Conservation (phyloP, 768 basidiomycete species). For the Dioszegia crocea region DNA sequence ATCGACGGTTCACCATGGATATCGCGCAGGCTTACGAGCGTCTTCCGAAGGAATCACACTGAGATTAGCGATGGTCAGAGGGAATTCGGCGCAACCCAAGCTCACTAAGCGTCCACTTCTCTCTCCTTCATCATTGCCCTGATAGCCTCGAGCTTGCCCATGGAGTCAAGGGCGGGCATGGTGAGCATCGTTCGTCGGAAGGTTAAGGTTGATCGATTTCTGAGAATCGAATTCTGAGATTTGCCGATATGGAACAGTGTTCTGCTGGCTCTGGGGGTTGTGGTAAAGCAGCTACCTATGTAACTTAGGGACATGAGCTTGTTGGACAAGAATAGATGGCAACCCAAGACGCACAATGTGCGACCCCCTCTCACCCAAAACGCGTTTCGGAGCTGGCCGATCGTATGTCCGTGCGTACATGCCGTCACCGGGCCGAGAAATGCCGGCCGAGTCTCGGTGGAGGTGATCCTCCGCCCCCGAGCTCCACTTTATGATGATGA, state of each 20-base stretch:
- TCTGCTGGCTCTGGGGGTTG: too few species aligned
- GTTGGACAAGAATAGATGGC: too few species aligned
- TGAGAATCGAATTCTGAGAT: too few species aligned
- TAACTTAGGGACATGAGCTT: too few species aligned
- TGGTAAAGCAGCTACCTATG: too few species aligned
- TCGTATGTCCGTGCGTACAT: background rate
- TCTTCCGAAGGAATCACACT: constrained; percentile 87
- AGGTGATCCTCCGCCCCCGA: too few species aligned
- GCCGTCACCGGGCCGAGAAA: background rate
- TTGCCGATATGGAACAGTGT: too few species aligned
- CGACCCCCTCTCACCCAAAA: too few species aligned
- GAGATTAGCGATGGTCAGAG: background rate
- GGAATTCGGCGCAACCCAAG: background rate
- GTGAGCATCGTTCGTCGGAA: background rate
- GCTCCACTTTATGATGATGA: too few species aligned
- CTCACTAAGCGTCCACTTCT: constrained; percentile 61
- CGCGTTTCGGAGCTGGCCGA: background rate
- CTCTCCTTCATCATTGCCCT: constrained; percentile 65
- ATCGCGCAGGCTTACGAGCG: constrained; percentile 62
- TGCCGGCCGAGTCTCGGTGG: too few species aligned
- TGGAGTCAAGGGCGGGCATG: background rate
- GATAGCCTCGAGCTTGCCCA: constrained; percentile 55
- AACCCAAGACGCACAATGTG: too few species aligned
- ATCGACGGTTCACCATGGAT: background rate
- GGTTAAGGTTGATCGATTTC: background rate